Conservation (phyloP, 176 grass and related monocot species). For the Zoysia japonica region DNA sequence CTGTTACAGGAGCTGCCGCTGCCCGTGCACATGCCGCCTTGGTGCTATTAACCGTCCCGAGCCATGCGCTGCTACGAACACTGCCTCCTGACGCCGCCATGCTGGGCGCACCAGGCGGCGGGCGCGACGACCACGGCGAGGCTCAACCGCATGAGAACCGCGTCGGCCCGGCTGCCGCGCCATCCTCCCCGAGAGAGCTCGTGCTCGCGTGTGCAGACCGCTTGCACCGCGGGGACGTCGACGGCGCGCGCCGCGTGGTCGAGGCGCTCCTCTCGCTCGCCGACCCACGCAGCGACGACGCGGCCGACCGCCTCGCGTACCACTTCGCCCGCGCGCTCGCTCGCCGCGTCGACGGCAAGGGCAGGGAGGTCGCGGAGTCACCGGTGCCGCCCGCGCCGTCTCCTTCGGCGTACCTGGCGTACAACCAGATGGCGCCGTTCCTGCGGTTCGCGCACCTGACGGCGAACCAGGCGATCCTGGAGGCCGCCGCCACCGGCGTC, state of each 20-base stretch:
- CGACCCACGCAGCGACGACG: constrained; percentile 58
- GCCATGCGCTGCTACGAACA: constrained; percentile 28
- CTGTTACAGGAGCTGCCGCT: constrained; percentile 68
- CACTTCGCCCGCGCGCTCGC: constrained; percentile 71
- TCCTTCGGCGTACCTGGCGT: constrained; percentile 64
- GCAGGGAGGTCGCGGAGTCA: no score
- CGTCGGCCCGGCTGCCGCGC: not conserved
- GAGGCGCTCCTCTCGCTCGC: constrained; percentile 34
- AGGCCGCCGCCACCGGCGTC: constrained; percentile 36
- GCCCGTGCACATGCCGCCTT: constrained; percentile 25
- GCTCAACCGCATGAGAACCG: not conserved
- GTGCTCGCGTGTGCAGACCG: constrained; percentile 62
- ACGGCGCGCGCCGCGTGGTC: constrained; percentile 40
- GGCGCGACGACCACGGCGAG: constrained; percentile 4
- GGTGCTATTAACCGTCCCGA: constrained; percentile 50
- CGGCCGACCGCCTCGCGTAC: constrained; percentile 70
- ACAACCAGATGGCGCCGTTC: constrained; percentile 91
- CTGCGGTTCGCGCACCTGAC: constrained; percentile 92
- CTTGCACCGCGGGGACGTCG: constrained; percentile 61
- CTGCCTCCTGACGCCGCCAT: constrained; percentile 50
- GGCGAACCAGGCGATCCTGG: constrained; percentile 94
- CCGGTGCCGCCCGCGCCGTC: not conserved
- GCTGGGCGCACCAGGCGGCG: constrained; percentile 31
- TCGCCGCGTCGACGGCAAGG: constrained; percentile 31
- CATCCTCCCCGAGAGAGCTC: constrained; percentile 37